Base-by-base conservation (phyloP, 805 yeast genomes). In the Barnettozyma siamensis region DNA sequence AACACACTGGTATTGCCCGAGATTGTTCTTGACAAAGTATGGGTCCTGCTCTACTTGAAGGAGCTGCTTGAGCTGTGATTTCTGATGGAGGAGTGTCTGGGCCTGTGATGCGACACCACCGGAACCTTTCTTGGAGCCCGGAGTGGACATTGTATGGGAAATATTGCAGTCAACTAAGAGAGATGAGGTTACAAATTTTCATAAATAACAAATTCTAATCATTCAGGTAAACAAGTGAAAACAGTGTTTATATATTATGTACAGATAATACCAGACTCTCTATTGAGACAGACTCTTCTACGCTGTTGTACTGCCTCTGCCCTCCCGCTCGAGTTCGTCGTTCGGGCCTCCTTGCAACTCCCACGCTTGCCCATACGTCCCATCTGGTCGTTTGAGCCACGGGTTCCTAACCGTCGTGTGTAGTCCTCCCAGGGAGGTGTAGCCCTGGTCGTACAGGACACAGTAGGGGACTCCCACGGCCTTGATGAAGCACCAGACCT, bases 381-480 rank as follows among this genome's bases (percentile, higher is more conserved):
- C 59, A 19, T 51, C 49, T 3, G 41, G 35, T 10, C 47, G 48
- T 21, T 51, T 53, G 37, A 84, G 59, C 41, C 65, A 69, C 11
- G 95, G 95, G 58, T 93, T 93, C 27, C 75, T 78, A 2, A 72
- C 53, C 0, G 99, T 91, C 33, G 78, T 74, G 41, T 73, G 64
- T 1, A 78, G 65, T 0, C 95, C 93, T 3, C 99, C 99, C 16
- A 93, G 62, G 1, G 96, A 86, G 1, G 99, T 89, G 55, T 83
- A 93, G 0, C 99, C 99, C 29, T 51, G 42, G 50, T 84, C 94
- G 55, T 93, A 93, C 42, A 93, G 64, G 2, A 57, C 52, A 58
- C 98, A 91, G 58, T 91, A 88, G 3, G 72, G 71, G 32, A 82
- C 70, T n/a, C 70, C 57, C 17, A 77, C 65, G 18, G 65, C 73